A percentile compares a stretch with the other conserved stretches of the same genome.
Evolutionary conservation across 768 basidiomycete species (phyloP).

Genomic region (Boletus sp.): DNA sequence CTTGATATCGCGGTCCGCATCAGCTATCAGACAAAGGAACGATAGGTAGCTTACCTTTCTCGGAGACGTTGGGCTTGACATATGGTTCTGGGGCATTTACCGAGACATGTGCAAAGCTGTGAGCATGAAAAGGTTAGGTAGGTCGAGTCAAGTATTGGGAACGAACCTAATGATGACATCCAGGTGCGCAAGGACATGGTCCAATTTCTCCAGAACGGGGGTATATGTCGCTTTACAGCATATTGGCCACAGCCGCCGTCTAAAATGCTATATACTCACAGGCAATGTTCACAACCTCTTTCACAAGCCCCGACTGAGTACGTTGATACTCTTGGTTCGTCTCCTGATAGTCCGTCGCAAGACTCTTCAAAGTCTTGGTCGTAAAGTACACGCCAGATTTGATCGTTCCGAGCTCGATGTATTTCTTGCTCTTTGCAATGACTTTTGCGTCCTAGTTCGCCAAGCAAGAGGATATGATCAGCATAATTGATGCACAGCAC

Average conservation of each 20-base stretch:
- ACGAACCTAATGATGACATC: constrained; percentile 86
- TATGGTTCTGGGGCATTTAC: constrained; percentile 85
- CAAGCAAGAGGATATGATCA: not conserved
- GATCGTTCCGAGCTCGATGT: constrained; percentile 79
- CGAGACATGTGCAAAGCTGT: constrained; percentile 89
- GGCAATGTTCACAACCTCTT: constrained; percentile 90
- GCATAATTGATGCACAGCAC: not conserved
- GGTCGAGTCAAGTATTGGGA: not conserved
- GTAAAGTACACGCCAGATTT: constrained; percentile 91
- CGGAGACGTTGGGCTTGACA: constrained; percentile 76
- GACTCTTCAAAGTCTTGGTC: constrained; percentile 67
- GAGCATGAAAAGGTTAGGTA: not conserved
- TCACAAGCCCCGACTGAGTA: constrained; percentile 80
- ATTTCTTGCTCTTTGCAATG: constrained; percentile 61
- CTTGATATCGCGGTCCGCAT: constrained; percentile 36
- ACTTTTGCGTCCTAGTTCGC: constrained; percentile 70
- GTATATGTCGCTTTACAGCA: constrained; percentile 78
- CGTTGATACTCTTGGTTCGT: constrained; percentile 66
- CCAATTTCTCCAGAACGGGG: constrained; percentile 81
- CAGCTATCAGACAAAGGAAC: not conserved
- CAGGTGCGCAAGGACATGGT: constrained; percentile 81
- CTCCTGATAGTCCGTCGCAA: constrained; percentile 72
- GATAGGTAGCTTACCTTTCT: constrained; percentile 55
- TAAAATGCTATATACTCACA: constrained; percentile 45
- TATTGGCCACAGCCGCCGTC: not conserved